A percentile compares a stretch with the other conserved stretches of the same genome.
These are phyloP conservation scores for Papiliotrema nemorosa DNA, from an alignment of 1,284 basidiomycete genomes.

Conservation along the genomic window DNA sequence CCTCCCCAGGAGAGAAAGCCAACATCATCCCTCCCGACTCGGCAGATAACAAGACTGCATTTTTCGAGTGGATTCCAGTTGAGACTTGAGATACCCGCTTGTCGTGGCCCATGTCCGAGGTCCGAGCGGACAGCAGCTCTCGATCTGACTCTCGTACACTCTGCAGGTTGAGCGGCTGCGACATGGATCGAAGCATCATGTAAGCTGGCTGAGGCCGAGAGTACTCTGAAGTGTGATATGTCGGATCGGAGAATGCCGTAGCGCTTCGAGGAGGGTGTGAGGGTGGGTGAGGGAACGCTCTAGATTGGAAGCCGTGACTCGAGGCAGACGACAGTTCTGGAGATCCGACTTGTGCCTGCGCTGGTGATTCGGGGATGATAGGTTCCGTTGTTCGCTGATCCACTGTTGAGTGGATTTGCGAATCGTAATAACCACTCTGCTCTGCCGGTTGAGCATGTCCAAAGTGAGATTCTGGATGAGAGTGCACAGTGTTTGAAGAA, in stretches of 20 bases:
- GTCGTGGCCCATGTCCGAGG: neutral
- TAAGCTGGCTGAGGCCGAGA: conserved; percentile 1
- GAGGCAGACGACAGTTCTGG: neutral
- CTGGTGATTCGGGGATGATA: too few relatives aligned
- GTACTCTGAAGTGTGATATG: neutral
- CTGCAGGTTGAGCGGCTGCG: conserved; percentile 18
- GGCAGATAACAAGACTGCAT: conserved; percentile 31
- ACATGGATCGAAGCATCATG: conserved; percentile 13
- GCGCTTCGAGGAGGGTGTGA: conserved; percentile 4
- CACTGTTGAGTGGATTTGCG: neutral
- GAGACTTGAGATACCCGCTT: conserved; percentile 23
- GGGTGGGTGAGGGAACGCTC: conserved; percentile 13
- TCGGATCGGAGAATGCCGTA: conserved; percentile 12
- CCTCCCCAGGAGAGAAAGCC: conserved; percentile 28
- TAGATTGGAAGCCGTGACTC: neutral
- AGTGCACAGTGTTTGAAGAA: neutral
- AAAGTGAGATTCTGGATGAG: neutral
- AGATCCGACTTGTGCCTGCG: neutral
- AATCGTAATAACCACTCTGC: neutral
- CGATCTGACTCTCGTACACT: neutral
- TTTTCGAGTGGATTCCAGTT: conserved; percentile 32
- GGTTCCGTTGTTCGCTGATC: too few relatives aligned
- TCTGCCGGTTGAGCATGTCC: neutral
- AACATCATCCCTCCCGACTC: conserved; percentile 40
- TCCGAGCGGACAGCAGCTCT: neutral